These are phyloP conservation scores for Elsinoe ampelina DNA, from an alignment of 2,329 filamentous ascomycete genomes.

Conservation along the genomic window DNA sequence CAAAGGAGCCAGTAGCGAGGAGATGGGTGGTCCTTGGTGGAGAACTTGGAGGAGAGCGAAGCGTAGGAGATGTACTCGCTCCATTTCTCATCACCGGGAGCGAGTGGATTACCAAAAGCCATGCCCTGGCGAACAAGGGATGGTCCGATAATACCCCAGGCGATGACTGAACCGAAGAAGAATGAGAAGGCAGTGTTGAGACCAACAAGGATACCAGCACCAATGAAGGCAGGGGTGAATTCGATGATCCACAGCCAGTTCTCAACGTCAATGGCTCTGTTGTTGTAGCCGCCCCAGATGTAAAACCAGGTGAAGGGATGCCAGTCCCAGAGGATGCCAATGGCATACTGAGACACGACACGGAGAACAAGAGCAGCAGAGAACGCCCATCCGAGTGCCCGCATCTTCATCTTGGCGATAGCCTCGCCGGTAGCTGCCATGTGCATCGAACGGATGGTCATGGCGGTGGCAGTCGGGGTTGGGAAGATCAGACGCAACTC, in stretches of 20 bases:
- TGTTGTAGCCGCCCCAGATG: conserved; percentile 36
- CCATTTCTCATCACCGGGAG: conserved; percentile 37
- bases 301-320: conserved; percentile 35
- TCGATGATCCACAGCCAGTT: conserved; percentile 54
- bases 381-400: conserved; percentile 45
- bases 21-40: conserved; percentile 35
- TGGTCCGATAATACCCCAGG: conserved; percentile 49
- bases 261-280: conserved; percentile 43
- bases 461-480: conserved; percentile 48
- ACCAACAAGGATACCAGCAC: conserved; percentile 48
- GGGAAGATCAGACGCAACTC: conserved; percentile 52
- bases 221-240: conserved; percentile 52
- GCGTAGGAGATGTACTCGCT: conserved; percentile 32
- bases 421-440: conserved; percentile 40
- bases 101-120: conserved; percentile 34
- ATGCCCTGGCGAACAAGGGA: conserved; percentile 42
- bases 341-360: conserved; percentile 48
- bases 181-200: conserved; percentile 51
- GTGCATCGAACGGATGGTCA: conserved; percentile 55
- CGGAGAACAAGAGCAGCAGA: conserved; percentile 41
- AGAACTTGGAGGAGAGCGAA: conserved; percentile 29
- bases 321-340: conserved; percentile 47
- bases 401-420: conserved; percentile 48
- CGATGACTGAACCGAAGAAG: conserved; percentile 45
- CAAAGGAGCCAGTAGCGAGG: conserved; percentile 46